Evolutionary conservation across 2,329 filamentous ascomycete genomes (phyloP).

Genomic region (Cordyceps fumosorosea): DNA sequence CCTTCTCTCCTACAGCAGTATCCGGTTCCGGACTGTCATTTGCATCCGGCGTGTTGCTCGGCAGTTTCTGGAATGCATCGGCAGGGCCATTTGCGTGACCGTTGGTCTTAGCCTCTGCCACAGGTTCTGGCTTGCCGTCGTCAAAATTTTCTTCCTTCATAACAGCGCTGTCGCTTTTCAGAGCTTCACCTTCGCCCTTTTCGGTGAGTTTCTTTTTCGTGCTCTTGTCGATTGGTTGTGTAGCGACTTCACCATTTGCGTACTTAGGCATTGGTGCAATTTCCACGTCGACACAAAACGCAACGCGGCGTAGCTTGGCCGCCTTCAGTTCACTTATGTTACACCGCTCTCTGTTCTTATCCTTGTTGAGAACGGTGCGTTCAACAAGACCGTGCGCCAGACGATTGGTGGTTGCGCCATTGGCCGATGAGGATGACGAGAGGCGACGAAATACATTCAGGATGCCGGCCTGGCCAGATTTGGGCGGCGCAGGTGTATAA

Average conservation of each 20-base stretch:
- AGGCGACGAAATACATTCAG: conserved; percentile 76
- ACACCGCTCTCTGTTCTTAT: conserved; percentile 72
- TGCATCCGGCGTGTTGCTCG: neutral
- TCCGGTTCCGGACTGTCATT: conserved; percentile 22
- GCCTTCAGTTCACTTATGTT: conserved; percentile 71
- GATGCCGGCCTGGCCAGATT: conserved; percentile 61
- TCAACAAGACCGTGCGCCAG: conserved; percentile 64
- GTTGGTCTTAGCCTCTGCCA: neutral
- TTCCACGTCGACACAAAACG: conserved; percentile 96
- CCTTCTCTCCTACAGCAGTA: conserved; percentile 20
- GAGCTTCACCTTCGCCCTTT: conserved; percentile 65
- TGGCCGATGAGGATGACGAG: conserved; percentile 56
- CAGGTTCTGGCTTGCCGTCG: conserved; percentile 14
- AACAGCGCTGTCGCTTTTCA: conserved; percentile 62
- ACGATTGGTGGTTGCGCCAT: conserved; percentile 21
- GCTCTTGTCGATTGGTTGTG: conserved; percentile 17
- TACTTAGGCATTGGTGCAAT: conserved; percentile 85
- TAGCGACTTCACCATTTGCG: conserved; percentile 48
- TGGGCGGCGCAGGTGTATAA: conserved; percentile 70
- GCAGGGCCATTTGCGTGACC: neutral
- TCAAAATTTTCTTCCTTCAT: conserved; percentile 34
- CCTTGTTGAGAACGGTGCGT: conserved; percentile 76
- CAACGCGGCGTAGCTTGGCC: conserved; percentile 76
- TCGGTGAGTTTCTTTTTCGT: conserved; percentile 58
- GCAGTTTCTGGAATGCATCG: neutral